Evolutionary conservation across 148 eudicot species (phyloP), one percentile per base, ranked within the genome.

Genomic region (Beta vulgaris): DNA sequence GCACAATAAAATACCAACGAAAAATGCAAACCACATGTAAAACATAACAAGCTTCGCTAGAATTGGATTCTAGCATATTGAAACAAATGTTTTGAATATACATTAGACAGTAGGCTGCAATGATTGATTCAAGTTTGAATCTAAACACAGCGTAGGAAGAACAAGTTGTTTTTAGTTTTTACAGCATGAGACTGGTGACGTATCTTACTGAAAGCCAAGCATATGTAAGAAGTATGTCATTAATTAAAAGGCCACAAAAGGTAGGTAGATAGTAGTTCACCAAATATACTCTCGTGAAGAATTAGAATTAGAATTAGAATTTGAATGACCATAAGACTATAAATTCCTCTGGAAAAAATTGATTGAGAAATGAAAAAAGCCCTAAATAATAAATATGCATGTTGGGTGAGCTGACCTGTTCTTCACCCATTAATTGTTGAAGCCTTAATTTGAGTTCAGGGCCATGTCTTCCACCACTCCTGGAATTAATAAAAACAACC

Each of bases 391-490:
- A 44, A 44, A 44, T 40, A 19, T 55, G 7, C 37, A 14, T n/a
- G n/a, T n/a, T n/a, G n/a, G n/a, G n/a, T n/a, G n/a, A n/a, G n/a
- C n/a, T n/a, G 11, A 95, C 98, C 99, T 92, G 99, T 78, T 92
- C 94, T 78, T 83, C 84, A 1, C 94, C 88, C 92, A 95, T 92
- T 49, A 96, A 78, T 43, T 86, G 89, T 76, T 91, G 91, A 7
- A 96, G 83, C 57, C 97, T 73, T 3, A 37, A 79, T 79, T 69
- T 92, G 37, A 96, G 89, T 64, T 81, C 85, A 2, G 93, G 92
- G 0, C 99, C 98, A 71, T 89, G 90, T 7, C 98, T 76, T 2
- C 99, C 99, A 28, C 99, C 99, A 66, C 99, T 96, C 48, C 79
- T 81, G 0, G 99, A 86, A 78, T 96, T 91, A 23, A 96, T 84